Percentiles rank a stretch among this genome's conserved stretches.
Evolutionary conservation across 2,329 filamentous ascomycete species (phyloP).

Genomic region (Aspergillus arachidicola): DNA sequence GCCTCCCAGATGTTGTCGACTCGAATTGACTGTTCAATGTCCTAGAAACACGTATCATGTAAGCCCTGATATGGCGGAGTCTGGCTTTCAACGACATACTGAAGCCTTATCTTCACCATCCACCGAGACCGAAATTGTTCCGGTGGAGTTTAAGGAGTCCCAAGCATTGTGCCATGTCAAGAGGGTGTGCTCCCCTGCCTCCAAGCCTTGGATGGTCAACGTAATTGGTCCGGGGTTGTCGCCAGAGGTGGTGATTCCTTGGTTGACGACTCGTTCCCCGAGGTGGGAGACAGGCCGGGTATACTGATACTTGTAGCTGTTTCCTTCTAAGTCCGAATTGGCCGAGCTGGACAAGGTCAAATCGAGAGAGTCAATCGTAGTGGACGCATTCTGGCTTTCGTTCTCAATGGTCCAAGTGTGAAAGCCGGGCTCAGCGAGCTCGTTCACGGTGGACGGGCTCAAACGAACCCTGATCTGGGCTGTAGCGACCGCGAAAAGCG

Average conservation of each 20-base stretch:
- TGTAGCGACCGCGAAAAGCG: neutral
- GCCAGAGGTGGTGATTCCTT: constrained; percentile 6
- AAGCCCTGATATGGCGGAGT: neutral
- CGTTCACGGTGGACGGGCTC: constrained; percentile 4
- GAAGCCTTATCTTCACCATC: constrained; percentile 4
- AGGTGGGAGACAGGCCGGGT: constrained; percentile 12
- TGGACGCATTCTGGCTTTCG: constrained; percentile 7
- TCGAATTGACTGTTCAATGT: constrained; percentile 2
- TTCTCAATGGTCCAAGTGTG: constrained; percentile 8
- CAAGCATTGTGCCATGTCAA: constrained; percentile 15
- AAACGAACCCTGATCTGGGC: constrained; percentile 12
- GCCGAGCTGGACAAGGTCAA: constrained; percentile 6
- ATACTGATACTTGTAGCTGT: constrained; percentile 15
- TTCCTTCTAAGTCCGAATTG: constrained; percentile 10
- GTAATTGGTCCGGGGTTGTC: constrained; percentile 10
- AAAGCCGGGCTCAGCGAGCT: constrained; percentile 10
- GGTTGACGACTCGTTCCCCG: constrained; percentile 14
- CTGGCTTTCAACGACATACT: neutral
- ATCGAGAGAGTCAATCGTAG: neutral
- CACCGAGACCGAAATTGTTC: neutral
- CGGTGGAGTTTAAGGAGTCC: constrained; percentile 2
- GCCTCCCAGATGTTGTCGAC: constrained; percentile 16
- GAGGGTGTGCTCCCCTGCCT: constrained; percentile 10
- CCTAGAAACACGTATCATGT: neutral
- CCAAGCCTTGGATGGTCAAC: constrained; percentile 1